Evolutionary conservation across 202 grass and related monocot genomes (phyloP), one percentile per base, ranked within the genome.

Genomic region (Hordeum pubiflorum): DNA sequence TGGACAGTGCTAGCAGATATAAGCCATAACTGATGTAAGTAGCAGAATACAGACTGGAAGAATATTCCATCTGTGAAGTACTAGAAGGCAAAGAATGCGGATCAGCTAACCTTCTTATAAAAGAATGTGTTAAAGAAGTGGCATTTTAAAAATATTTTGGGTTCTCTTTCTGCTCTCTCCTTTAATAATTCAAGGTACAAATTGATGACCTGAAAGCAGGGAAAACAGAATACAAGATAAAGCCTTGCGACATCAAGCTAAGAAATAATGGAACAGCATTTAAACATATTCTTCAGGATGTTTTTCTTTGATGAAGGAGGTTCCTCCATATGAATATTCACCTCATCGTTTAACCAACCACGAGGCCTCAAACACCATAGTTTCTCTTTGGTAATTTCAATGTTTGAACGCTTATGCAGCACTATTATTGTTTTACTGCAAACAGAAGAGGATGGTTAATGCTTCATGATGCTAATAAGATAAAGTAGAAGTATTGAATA

Each of bases 61-160:
- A 74, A 6, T 22, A 65, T 29, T 58, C 4, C 21, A 48, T 78
- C 56, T 10, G 9, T 50, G 14, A 10, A 69, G 4, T 65, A 72
- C 18, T 46, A 10, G 44, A 57, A 87, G 77, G 46, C 13, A 81
- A 78, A 79, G 48, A 59, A 86, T 61, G 58, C 12, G 31, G 33
- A 83, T 79, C 22, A 87, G 33, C 70, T 61, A 74, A 97, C 93
- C 90, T 86, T 97, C 75, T 86, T 87, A 70, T 87, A 93, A 63
- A 97, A 97, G 74, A 97, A 97, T 58, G 90, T 87, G 83, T 97
- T 97, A 68, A 93, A 97, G 88, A 97, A 93, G 55, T 97, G 93
- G 41, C 93, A 97, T 69, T 91, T 97, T 14, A 97, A 80, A 85
- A 93, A 97, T 80, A 62, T 86, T 22, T 66, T 3, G 4, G 86